Conservation (phyloP, 441 rosid genomes). For the Populus tomentosa region DNA sequence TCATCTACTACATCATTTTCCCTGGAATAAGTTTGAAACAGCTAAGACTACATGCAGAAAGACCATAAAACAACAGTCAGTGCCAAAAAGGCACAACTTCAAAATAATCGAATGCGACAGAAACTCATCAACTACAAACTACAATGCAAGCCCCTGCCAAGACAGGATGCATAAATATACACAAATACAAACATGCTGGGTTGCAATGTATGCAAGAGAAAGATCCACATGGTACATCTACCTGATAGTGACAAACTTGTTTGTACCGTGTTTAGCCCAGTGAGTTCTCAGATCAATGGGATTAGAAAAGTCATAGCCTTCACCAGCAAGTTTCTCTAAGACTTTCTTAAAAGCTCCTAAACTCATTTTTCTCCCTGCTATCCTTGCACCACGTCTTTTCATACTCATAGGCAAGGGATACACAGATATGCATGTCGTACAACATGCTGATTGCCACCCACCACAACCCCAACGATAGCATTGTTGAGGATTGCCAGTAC, state of each 20-base stretch:
- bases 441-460: background rate
- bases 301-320: background rate
- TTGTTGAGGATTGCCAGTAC: background rate
- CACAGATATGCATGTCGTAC: background rate
- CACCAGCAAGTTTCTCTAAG: background rate
- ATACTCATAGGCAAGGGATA: background rate
- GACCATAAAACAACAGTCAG: background rate
- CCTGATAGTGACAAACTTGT: background rate
- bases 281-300: background rate
- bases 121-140: background rate
- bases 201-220: background rate
- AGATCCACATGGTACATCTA: background rate
- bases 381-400: background rate
- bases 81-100: background rate
- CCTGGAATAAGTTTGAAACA: background rate
- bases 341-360: background rate
- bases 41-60: background rate
- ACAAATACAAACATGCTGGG: background rate
- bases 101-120: background rate
- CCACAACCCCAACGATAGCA: background rate
- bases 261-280: background rate
- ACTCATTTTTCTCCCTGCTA: background rate
- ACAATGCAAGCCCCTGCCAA: background rate
- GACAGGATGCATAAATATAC: background rate
- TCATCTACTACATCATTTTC: background rate